These are phyloP conservation scores for Rhizomucor pusillus DNA, from an alignment of 371 early-diverging fungal species.

Conservation along the genomic window DNA sequence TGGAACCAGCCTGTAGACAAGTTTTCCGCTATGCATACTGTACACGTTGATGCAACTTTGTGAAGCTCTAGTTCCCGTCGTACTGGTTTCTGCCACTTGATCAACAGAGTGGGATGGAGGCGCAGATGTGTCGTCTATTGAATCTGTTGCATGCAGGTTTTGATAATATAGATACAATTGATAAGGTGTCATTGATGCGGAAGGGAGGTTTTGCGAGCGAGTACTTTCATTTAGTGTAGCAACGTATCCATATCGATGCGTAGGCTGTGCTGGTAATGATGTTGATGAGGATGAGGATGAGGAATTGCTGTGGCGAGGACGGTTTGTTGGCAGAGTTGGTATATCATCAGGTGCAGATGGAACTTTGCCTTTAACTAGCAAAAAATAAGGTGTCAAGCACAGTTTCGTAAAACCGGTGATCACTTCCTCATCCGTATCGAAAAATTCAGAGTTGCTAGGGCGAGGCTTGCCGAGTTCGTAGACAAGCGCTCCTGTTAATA, in stretches of 20 bases:
- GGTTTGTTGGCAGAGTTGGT: slow-evolving; percentile 7
- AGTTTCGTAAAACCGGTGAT: slow-evolving; percentile 38
- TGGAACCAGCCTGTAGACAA: slow-evolving; percentile 38
- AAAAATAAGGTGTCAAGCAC: slow-evolving; percentile 54
- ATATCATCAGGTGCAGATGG: slow-evolving; percentile 3
- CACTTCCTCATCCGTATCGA: slow-evolving; percentile 12
- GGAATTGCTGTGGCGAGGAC: not conserved
- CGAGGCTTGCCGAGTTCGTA: slow-evolving; percentile 17
- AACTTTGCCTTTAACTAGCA: slow-evolving; percentile 46
- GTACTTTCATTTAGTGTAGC: slow-evolving; percentile 16
- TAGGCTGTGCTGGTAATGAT: not conserved
- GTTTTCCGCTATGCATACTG: slow-evolving; percentile 50
- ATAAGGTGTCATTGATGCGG: slow-evolving; percentile 31
- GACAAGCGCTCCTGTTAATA: slow-evolving; percentile 55
- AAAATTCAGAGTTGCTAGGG: not conserved
- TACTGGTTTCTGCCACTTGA: not conserved
- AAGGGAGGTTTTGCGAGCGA: slow-evolving; percentile 1
- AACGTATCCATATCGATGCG: slow-evolving; percentile 10
- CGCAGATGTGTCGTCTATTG: not conserved
- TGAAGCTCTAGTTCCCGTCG: not conserved
- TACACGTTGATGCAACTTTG: slow-evolving; percentile 56
- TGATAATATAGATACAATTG: slow-evolving; percentile 36
- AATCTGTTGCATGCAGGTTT: slow-evolving; percentile 4
- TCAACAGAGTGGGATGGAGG: slow-evolving; percentile 1
- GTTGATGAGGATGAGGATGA: not conserved